These are phyloP conservation scores for Barnettozyma siamensis DNA, from an alignment of 805 yeast genomes.

Conservation along the genomic window DNA sequence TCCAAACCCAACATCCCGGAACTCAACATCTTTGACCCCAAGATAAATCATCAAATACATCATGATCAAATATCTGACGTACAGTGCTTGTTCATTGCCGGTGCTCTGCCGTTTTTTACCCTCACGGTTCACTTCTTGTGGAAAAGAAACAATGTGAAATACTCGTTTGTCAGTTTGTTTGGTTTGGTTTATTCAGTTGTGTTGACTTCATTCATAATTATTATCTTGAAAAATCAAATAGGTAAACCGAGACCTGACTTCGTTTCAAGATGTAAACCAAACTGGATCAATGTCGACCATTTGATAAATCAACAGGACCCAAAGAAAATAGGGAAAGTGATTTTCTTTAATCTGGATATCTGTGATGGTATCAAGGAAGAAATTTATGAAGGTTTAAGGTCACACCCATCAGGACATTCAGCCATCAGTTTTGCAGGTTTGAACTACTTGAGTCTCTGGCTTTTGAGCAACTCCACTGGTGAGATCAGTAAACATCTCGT, in stretches of 20 bases:
- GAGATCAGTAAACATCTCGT: constrained; percentile 3
- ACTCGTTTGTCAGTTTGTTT: constrained; percentile 7
- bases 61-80: constrained; percentile 6
- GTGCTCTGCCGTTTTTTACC: constrained; percentile 1
- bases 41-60: constrained; percentile 5
- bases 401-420: constrained; percentile 80
- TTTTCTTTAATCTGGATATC: constrained; percentile 34
- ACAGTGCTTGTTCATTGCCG: constrained; percentile 2
- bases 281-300: constrained; percentile 13
- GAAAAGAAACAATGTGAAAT: constrained; percentile 4
- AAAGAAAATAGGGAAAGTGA: constrained; percentile 3
- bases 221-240: constrained; percentile 65
- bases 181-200: constrained; percentile 7
- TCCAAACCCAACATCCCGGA: constrained; percentile 8
- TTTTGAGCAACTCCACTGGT: constrained; percentile 50
- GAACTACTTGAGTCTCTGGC: constrained; percentile 55
- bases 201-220: constrained; percentile 12
- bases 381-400: constrained; percentile 65
- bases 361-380: constrained; percentile 43
- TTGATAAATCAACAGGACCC: constrained; percentile 8
- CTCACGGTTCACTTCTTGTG: constrained; percentile 2
- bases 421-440: constrained; percentile 62
- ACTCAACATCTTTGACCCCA: constrained; percentile 11
- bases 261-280: constrained; percentile 74
- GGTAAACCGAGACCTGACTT: constrained; percentile 92